Evolutionary conservation across 2,329 filamentous ascomycete genomes (phyloP), one percentile per base, ranked within the genome.

Genomic region (Pseudogymnoascus sp.): DNA sequence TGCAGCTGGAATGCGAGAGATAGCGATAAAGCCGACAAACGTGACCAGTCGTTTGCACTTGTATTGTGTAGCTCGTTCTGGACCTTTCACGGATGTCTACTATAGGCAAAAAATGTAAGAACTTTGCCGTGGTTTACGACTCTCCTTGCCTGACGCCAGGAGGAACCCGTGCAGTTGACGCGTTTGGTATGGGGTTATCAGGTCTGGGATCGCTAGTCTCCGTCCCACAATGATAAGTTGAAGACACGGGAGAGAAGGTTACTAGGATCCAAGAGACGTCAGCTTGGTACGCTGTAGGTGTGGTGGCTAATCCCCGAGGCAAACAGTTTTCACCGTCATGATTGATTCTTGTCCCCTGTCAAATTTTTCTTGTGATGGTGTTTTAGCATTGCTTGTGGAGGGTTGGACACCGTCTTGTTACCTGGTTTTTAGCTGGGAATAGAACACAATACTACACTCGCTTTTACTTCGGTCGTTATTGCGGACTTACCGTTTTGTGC

Each of bases 261-360:
- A 18, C 28, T 33, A 16, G 49, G 28, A 55, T 55, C 49, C 49
- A 55, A 12, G 49, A 55, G 28, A 55, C 25, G 49, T 33, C 28
- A 21, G 49, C 18, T 55, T 55, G 49, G 49, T 55, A 33, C 28
- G 28, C 25, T 33, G 28, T 18, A 55, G 49, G 49, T 55, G 49
- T 55, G 49, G 28, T 55, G 28, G 49, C 49, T 33, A 55, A 55
- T 55, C 49, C 49, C 49, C 49, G 28, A 55, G 25, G 49, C 49
- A 55, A 55, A 55, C 49, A 55, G 25, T 52, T 55, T 33, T 33
- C 25, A 33, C 25, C 5, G 9, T 21, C 25, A 55, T 33, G 49
- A 55, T 55, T 18, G 25, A 55, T 55, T 33, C 28, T 55, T 55
- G 23, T 31, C n/a, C 25, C 49, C 28, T 33, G 49, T 55, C 28